Percentiles rank a stretch among this genome's conserved stretches.
phyloP scores from a whole-genome alignment of 1,139 yeast species.

The Blastobotrys serpentis region DNA sequence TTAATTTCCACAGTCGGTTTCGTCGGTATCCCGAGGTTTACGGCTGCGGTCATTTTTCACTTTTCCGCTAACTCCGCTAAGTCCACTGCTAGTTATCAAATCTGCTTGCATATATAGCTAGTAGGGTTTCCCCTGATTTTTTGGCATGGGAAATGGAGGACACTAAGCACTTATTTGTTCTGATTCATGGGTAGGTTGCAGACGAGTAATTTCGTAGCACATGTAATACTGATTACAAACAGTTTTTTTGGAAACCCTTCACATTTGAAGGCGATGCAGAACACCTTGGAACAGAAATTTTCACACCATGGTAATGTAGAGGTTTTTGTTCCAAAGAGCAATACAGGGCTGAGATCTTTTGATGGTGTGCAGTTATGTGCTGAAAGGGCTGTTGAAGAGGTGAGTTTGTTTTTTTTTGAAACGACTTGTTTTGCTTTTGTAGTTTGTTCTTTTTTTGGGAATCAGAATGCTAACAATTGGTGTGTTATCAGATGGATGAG shows the following conservation, averaged over 20 bases:
- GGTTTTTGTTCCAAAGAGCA: slow-evolving; percentile 65
- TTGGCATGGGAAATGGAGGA: slow-evolving; percentile 2
- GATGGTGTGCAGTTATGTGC: slow-evolving; percentile 81
- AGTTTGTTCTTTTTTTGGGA: too few relatives aligned
- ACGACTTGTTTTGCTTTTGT: not conserved
- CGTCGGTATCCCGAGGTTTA: too few relatives aligned
- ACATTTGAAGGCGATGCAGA: slow-evolving; percentile 64
- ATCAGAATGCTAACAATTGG: slow-evolving; percentile 3
- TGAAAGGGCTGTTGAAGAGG: slow-evolving; percentile 62
- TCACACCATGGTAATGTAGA: slow-evolving; percentile 46
- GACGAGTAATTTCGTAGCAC: not conserved
- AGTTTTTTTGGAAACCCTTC: slow-evolving; percentile 78
- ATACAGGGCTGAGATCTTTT: slow-evolving; percentile 73
- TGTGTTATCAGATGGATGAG: slow-evolving; percentile 20
- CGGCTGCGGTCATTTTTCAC: too few relatives aligned
- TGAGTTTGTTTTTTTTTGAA: slow-evolving; percentile 27
- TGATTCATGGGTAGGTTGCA: slow-evolving; percentile 65
- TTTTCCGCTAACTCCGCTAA: too few relatives aligned
- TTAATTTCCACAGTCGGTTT: too few relatives aligned
- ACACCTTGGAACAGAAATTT: slow-evolving; percentile 46
- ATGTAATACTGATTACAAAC: not conserved
- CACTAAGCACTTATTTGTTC: slow-evolving; percentile 60
- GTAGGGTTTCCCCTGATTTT: not conserved
- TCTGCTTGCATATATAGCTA: too few relatives aligned
- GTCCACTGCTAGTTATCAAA: too few relatives aligned